Evolutionary conservation across 2,329 filamentous ascomycete species (phyloP), one percentile per base, ranked within the genome.

Genomic region (Pseudocercospora eumusae): DNA sequence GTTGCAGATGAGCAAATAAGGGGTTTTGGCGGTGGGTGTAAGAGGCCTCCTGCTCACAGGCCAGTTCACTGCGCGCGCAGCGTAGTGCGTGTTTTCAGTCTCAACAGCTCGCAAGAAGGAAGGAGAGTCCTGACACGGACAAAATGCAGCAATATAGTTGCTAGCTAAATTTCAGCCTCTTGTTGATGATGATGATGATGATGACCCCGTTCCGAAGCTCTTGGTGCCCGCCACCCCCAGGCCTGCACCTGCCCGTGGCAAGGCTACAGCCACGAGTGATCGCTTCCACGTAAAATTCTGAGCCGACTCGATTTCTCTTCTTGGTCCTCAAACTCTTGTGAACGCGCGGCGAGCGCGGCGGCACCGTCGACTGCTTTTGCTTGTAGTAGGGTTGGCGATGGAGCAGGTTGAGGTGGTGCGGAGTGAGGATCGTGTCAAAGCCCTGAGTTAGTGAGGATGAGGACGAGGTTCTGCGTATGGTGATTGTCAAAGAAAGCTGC

Each of bases 91-190:
- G n/a, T 27, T 11, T 36, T 36, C 28, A 54, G 31, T 54, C 33
- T 54, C 52, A 33, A 28, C n/a, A 21, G 27, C n/a, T 18, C 28
- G 28, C 52, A 54, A 50, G 62, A 63, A 47, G 45, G 28, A 57
- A 31, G 56, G 44, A 56, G 53, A 61, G 59, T 56, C 62, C 66
- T 58, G 56, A 20, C 27, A 45, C 18, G 44, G 57, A 57, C 64
- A 62, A 68, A 67, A 73, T 61, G 60, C 55, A 59, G 64, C 65
- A 69, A 66, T 63, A 75, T 79, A 77, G 78, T 76, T 79, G 78
- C 79, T 82, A 81, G 79, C 79, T 82, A 82, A 57, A 33, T 40
- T 56, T 58, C 60, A 56, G 59, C 62, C 20, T 57, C 40, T 44
- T 42, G 54, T 50, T 58, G 23, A 23, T 60, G 28, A 57, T 28